Conservation (phyloP, 805 yeast genomes). For the Metschnikowia anglica region DNA sequence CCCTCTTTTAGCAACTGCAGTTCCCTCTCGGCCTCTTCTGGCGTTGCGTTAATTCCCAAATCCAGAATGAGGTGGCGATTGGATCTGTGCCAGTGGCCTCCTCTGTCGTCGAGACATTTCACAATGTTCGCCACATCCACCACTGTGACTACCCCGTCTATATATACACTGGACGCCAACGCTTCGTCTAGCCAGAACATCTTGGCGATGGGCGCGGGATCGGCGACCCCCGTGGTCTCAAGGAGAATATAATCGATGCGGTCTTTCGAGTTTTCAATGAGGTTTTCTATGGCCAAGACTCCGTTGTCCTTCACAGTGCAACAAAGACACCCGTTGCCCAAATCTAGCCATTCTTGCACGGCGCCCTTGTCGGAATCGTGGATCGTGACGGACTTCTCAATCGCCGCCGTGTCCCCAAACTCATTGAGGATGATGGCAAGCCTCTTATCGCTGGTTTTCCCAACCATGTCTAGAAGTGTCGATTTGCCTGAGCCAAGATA, state of each 20-base stretch:
- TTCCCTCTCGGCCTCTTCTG: slow-evolving; percentile 30
- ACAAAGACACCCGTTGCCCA: slow-evolving; percentile 95
- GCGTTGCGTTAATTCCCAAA: slow-evolving; percentile 17
- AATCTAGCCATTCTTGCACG: slow-evolving; percentile 91
- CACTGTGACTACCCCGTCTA: slow-evolving; percentile 90
- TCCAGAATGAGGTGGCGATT: slow-evolving; percentile 28
- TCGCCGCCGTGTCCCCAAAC: slow-evolving; percentile 86
- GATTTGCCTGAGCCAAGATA: slow-evolving; percentile 94
- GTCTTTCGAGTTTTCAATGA: slow-evolving; percentile 68
- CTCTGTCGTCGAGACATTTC: slow-evolving; percentile 65
- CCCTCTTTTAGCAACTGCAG: slow-evolving; percentile 41
- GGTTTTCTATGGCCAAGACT: slow-evolving; percentile 87
- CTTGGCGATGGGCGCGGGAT: slow-evolving; percentile 94
- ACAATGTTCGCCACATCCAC: slow-evolving; percentile 71
- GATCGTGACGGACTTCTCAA: slow-evolving; percentile 83
- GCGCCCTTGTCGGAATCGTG: slow-evolving; percentile 44
- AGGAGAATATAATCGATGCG: slow-evolving; percentile 85
- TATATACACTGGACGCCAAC: slow-evolving; percentile 74
- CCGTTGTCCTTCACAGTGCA: slow-evolving; percentile 96
- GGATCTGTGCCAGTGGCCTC: slow-evolving; percentile 65
- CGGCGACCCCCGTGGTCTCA: slow-evolving; percentile 96
- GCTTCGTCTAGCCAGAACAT: slow-evolving; percentile 99
- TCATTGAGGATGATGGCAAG: slow-evolving; percentile 91
- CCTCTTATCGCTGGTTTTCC: slow-evolving; percentile 64
- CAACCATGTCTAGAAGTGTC: slow-evolving; percentile 74